These are phyloP conservation scores for Arbutus unedo DNA, from an alignment of 148 eudicot species.

Conservation along the genomic window DNA sequence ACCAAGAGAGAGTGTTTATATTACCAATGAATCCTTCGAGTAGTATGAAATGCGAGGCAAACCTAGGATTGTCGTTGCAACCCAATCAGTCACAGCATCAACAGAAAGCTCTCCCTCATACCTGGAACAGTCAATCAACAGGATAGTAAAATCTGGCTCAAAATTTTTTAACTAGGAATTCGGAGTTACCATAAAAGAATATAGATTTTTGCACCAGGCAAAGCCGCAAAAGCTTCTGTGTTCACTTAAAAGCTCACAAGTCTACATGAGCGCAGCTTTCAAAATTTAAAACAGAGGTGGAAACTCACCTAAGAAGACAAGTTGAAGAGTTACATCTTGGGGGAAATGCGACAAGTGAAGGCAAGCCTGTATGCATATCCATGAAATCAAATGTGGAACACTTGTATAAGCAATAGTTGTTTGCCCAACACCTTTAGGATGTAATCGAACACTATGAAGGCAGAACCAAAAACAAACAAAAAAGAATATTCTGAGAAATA, in stretches of 20 bases:
- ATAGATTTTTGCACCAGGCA: background rate
- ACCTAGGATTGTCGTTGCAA: background rate
- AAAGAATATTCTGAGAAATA: background rate
- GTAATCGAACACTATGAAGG: background rate
- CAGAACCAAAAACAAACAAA: background rate
- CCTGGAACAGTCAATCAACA: conserved; percentile 35
- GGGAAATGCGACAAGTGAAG: background rate
- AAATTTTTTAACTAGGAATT: background rate
- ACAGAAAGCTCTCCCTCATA: conserved; percentile 85
- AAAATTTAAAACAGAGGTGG: background rate
- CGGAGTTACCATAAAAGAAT: background rate
- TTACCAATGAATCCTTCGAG: conserved; percentile 6
- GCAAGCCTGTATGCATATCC: conserved; percentile 6
- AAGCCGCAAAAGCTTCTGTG: background rate
- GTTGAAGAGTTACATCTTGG: conserved; percentile 9
- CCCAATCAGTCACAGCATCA: conserved; percentile 89
- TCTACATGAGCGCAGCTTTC: too few species aligned
- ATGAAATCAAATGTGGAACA: background rate
- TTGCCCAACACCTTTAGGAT: background rate
- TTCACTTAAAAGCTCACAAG: background rate
- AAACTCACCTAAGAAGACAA: conserved; percentile 8
- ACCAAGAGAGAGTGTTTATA: background rate
- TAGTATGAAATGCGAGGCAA: conserved; percentile 9
- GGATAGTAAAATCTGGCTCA: background rate
- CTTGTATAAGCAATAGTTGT: background rate